Conservation (phyloP, 495 filamentous ascomycete genomes). For the Cryomyces antarcticus region DNA sequence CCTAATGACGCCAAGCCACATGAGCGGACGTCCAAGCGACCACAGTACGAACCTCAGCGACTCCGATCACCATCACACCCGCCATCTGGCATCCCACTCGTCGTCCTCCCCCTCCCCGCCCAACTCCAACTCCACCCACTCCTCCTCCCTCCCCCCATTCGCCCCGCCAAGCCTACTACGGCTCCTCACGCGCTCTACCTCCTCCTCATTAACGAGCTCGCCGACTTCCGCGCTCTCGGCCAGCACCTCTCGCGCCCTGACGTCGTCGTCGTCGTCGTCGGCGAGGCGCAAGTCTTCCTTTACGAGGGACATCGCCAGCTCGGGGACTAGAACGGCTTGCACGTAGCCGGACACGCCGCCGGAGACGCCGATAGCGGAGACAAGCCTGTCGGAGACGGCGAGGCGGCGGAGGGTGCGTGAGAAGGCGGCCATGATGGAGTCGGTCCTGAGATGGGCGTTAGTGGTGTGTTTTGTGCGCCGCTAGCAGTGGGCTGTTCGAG, state of each 20-base stretch:
- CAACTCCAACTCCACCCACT: background rate
- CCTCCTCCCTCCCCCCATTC: constrained; percentile 25
- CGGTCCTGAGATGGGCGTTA: constrained; percentile 21
- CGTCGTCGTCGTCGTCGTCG: constrained; percentile 17
- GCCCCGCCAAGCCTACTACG: constrained; percentile 30
- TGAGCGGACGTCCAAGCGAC: too few species aligned
- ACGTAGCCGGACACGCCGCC: constrained; percentile 57
- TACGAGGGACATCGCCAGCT: constrained; percentile 56
- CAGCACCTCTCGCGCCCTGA: constrained; percentile 46
- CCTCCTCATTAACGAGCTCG: constrained; percentile 49
- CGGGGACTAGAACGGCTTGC: constrained; percentile 71
- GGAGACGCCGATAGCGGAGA: constrained; percentile 44
- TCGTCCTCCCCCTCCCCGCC: too few species aligned
- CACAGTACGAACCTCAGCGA: too few species aligned
- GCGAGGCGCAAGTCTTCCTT: constrained; percentile 64
- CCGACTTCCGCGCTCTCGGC: constrained; percentile 59
- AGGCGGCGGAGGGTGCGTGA: constrained; percentile 39
- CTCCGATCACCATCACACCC: too few species aligned
- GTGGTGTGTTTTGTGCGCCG: background rate
- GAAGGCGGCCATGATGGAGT: constrained; percentile 43
- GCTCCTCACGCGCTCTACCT: constrained; percentile 16
- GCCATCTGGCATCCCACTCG: too few species aligned
- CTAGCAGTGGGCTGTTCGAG: background rate
- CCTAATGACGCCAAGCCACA: too few species aligned
- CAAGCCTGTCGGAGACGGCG: constrained; percentile 42